A percentile compares a stretch with the other conserved stretches of the same genome.
Evolutionary conservation across 495 filamentous ascomycete genomes (phyloP).

Genomic region (Pyrenula aspistea): DNA sequence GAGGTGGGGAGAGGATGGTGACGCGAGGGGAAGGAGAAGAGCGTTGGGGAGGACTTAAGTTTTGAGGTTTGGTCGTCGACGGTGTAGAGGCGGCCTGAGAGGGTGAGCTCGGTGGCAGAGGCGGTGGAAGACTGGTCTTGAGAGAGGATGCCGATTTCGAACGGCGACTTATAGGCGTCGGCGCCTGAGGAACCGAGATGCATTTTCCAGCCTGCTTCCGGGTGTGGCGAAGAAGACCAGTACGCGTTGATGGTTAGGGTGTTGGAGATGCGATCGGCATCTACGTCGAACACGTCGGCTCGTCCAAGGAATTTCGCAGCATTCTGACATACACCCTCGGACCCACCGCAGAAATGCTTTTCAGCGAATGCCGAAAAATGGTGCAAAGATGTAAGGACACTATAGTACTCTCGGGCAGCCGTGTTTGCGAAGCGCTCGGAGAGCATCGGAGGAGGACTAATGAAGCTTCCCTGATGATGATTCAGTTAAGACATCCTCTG

Average conservation of each 20-base stretch:
- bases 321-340: slow-evolving; percentile 22
- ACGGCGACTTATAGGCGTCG: slow-evolving; percentile 21
- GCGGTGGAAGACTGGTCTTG: slow-evolving; percentile 38
- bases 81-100: slow-evolving; percentile 70
- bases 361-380: slow-evolving; percentile 45
- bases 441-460: slow-evolving; percentile 40
- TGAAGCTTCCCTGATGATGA: slow-evolving; percentile 58
- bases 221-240: slow-evolving; percentile 37
- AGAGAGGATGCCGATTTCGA: slow-evolving; percentile 77
- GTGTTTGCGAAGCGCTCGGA: slow-evolving; percentile 54
- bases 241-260: slow-evolving; percentile 48
- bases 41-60: slow-evolving; percentile 55
- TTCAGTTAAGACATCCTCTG: no score
- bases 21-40: slow-evolving; percentile 85
- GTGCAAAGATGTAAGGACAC: slow-evolving; percentile 42
- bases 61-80: slow-evolving; percentile 62
- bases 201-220: slow-evolving; percentile 33
- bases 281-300: slow-evolving; percentile 61
- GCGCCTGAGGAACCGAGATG: slow-evolving; percentile 23
- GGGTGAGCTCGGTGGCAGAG: slow-evolving; percentile 58
- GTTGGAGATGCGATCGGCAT: slow-evolving; percentile 62
- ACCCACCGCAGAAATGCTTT: slow-evolving; percentile 38
- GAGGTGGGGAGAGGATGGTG: slow-evolving; percentile 48
- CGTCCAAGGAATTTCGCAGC: slow-evolving; percentile 23
- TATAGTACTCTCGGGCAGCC: slow-evolving; percentile 57